These are phyloP conservation scores for Skeletonema marinoi DNA, from an alignment of 108 stramenopile species.

Conservation along the genomic window DNA sequence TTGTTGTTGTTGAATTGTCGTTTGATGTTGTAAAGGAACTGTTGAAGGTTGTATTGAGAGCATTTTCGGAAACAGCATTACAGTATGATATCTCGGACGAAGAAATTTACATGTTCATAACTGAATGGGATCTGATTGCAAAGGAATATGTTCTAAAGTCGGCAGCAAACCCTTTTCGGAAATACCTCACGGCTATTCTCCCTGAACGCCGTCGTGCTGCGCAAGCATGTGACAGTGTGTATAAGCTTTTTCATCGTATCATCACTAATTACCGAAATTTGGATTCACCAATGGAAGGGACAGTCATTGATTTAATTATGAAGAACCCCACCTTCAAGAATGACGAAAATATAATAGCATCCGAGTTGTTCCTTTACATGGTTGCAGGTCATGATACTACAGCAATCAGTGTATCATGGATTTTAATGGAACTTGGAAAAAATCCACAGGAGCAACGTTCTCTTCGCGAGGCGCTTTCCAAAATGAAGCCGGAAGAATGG, in stretches of 20 bases:
- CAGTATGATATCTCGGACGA: slow-evolving; percentile 1
- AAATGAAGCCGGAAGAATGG: neutral
- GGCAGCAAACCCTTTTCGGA: neutral
- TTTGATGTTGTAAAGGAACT: slow-evolving; percentile 52
- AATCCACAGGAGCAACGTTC: neutral
- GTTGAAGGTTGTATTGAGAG: slow-evolving; percentile 3
- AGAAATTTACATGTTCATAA: neutral
- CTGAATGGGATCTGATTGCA: neutral
- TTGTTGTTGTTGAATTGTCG: neutral
- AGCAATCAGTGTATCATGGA: neutral
- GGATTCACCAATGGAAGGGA: neutral
- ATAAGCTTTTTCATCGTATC: slow-evolving; percentile 1
- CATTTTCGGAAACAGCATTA: slow-evolving; percentile 8
- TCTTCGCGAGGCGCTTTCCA: slow-evolving; percentile 1
- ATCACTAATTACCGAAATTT: slow-evolving; percentile 23
- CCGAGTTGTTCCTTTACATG: neutral
- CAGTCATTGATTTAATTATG: slow-evolving; percentile 14
- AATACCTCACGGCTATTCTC: neutral
- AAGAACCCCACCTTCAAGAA: neutral
- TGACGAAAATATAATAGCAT: neutral
- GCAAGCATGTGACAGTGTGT: neutral
- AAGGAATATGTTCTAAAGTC: neutral
- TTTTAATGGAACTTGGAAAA: neutral
- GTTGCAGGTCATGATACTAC: slow-evolving; percentile 29
- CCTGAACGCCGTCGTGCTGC: neutral